Evolutionary conservation across 2,329 filamentous ascomycete species (phyloP).

Genomic region (Cladosporium sp.): DNA sequence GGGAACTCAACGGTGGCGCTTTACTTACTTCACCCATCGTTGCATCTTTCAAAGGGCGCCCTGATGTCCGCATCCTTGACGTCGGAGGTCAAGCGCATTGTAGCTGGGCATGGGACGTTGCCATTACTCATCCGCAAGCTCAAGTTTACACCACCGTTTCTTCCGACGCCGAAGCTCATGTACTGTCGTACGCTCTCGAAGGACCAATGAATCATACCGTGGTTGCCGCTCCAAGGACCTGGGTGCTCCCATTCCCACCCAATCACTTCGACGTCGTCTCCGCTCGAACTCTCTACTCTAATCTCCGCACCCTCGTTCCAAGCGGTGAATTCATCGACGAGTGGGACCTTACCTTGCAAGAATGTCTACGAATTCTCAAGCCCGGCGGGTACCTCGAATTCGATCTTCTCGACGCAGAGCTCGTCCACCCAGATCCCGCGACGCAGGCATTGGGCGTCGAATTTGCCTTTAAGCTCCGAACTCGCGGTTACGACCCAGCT

Average conservation of each 20-base stretch:
- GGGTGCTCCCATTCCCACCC: slow-evolving; percentile 77
- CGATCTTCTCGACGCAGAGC: slow-evolving; percentile 80
- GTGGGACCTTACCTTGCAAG: slow-evolving; percentile 76
- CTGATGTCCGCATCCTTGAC: slow-evolving; percentile 68
- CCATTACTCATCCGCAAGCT: slow-evolving; percentile 75
- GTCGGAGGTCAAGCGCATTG: slow-evolving; percentile 78
- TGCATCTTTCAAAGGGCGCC: slow-evolving; percentile 29
- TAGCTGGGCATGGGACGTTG: slow-evolving; percentile 95
- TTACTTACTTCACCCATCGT: slow-evolving; percentile 53
- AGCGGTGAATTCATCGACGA: slow-evolving; percentile 58
- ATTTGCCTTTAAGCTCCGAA: slow-evolving; percentile 85
- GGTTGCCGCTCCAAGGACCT: slow-evolving; percentile 70
- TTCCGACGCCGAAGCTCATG: slow-evolving; percentile 30
- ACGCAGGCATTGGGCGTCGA: slow-evolving; percentile 82
- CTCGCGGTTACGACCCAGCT: slow-evolving; percentile 79
- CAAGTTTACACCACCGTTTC: slow-evolving; percentile 75
- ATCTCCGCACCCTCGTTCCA: slow-evolving; percentile 66
- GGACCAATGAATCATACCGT: slow-evolving; percentile 85
- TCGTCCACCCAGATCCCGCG: slow-evolving; percentile 75
- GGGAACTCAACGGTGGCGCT: slow-evolving; percentile 56
- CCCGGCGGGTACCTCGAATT: slow-evolving; percentile 92
- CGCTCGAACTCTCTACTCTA: slow-evolving; percentile 76
- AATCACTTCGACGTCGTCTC: slow-evolving; percentile 89
- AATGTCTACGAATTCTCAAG: slow-evolving; percentile 88
- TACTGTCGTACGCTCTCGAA: slow-evolving; percentile 65